phyloP scores from a whole-genome alignment of 129 eudicot species.

The Helianthus tuberosus region DNA sequence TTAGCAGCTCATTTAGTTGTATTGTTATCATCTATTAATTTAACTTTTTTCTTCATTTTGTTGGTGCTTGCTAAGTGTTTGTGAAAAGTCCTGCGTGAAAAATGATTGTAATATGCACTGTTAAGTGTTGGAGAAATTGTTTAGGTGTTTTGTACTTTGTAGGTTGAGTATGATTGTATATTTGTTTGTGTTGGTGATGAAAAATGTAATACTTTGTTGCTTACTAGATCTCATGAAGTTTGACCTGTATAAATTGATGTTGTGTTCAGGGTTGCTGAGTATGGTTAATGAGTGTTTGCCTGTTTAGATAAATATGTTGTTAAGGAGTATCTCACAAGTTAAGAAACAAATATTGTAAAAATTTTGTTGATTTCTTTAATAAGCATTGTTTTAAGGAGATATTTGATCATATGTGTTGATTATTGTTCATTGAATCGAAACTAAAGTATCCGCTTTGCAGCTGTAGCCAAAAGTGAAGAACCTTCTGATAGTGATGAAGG shows the following conservation, averaged over 20 bases:
- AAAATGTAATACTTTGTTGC: background rate
- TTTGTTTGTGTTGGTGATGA: background rate
- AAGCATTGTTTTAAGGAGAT: too few species aligned
- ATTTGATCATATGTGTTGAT: too few species aligned
- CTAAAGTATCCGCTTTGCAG: too few species aligned
- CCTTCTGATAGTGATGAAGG: too few species aligned
- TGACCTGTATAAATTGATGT: background rate
- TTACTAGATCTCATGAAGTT: slow-evolving; percentile 11
- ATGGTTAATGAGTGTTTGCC: background rate
- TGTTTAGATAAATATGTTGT: background rate
- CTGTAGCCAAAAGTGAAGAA: too few species aligned
- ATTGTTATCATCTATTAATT: background rate
- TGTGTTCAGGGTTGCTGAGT: background rate
- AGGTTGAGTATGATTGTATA: background rate
- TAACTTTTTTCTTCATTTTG: background rate
- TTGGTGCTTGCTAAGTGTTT: slow-evolving; percentile 12
- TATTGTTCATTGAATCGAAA: too few species aligned
- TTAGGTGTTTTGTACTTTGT: background rate
- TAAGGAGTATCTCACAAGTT: background rate
- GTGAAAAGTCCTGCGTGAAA: slow-evolving; percentile 17
- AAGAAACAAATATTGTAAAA: background rate
- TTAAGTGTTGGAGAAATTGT: background rate
- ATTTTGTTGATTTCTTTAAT: background rate
- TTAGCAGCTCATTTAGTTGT: slow-evolving; percentile 26
- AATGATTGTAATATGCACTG: background rate